Base-by-base conservation (phyloP, 2,329 filamentous ascomycete genomes). In the Cladobotryum mycophilum region DNA sequence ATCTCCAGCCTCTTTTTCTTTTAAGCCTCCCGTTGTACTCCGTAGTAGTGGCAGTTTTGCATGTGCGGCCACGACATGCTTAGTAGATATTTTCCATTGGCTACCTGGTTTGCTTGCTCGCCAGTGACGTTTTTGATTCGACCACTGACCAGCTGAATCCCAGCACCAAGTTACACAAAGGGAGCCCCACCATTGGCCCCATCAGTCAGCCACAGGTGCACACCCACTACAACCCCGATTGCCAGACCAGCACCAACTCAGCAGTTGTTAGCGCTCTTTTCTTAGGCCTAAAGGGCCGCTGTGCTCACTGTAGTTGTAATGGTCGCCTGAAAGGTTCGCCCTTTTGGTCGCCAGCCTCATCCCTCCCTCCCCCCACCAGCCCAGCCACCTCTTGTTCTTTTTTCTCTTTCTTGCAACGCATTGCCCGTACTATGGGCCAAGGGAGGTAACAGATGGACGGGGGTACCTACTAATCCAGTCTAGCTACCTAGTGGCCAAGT, bases 351-450 rank as follows among this genome's bases (percentile, higher is more conserved):
- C n/a, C n/a, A n/a, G n/a, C 25, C 25, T 30, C 25, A 30, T 30
- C 25, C 6, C 25, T 30, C 25, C 25, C 9, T 11, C 25, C 25
- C 25, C 25, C 25, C 25, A 30, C 25, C 25, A 30, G 25, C 25
- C 25, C 25, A 53, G 51, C 51, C 51, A 53, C 51, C 51, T 47
- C 47, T 41, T 53, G 47, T 53, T 53, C 20, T 30, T 30, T 30
- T 30, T 30, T 4, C 8, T 30, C 8, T 30, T 30, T 30, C 25
- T 30, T 30, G 25, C 25, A 30, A 30, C 25, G 25, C 25, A 25
- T n/a, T n/a, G 14, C 4, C 51, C 30, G 43, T 34, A 35, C 35
- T 42, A 37, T 45, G 49, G 49, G 49, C 48, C 49, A 45, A 45
- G 49, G 45, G 44, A 45, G 49, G 44, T 45, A 42, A 45, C 20